Evolutionary conservation across 1,284 basidiomycete genomes (phyloP), one percentile per base, ranked within the genome.

Genomic region (Rhodotorula sp.): DNA sequence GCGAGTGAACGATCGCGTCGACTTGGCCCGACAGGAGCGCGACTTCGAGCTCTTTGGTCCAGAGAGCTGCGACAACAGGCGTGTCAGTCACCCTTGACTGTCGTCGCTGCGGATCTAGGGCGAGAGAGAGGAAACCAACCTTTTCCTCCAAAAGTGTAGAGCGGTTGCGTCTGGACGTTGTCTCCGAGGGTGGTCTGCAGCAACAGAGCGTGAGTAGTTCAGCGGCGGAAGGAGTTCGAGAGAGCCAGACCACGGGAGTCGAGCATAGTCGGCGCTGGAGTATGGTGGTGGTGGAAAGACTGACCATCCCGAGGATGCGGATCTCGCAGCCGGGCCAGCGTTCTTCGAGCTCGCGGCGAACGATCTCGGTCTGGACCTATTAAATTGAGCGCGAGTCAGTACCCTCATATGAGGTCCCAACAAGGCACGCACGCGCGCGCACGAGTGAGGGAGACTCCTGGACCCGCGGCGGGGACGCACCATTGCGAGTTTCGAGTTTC

Each of bases 41-140:
- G 29, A 90, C 90, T 81, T 98, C 95, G 71, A 98, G 88, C 80
- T 97, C 95, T 80, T 92, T 91, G 46, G 95, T 97, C 95, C 95
- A 98, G 23, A 98, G 84, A 0, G 91, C 89, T 81, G 95, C 5
- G 1, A 43, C 39, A 14, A 6, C 21, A 39, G 16, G 46, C n/a
- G 34, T 18, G 14, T 5, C 3, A 5, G 56, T 39, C 0, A 48
- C 48, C 16, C 3, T 20, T 26, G 1, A 23, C 34, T 4, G 21
- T n/a, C 16, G 21, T n/a, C 16, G 12, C 16, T 18, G 7, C 21
- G 23, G 46, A 6, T 16, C 29, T 90, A 15, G n/a, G 63, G 29
- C n/a, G 26, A 54, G 79, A 76, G 16, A 81, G 74, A 31, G 26
- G 52, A 26, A 26, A 29, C 70, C 52, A 16, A 69, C 81, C 81